Evolutionary conservation across 164 flowering plant genomes (phyloP).

Genomic region (Cinnamomum chago): DNA sequence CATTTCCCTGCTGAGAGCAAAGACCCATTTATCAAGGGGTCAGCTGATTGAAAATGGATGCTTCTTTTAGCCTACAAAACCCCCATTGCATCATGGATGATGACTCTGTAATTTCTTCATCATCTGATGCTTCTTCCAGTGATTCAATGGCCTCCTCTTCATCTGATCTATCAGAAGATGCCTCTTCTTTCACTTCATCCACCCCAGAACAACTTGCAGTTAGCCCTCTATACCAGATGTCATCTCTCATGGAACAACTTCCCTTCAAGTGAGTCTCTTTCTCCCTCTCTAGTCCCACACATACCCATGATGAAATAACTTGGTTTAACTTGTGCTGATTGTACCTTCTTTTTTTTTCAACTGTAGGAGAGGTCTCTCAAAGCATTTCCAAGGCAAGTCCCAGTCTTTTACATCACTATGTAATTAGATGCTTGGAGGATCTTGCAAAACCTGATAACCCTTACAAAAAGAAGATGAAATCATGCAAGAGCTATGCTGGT

Average conservation of each 20-base stretch:
- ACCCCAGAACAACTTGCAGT: slow-evolving; percentile 13
- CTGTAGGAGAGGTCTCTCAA: slow-evolving; percentile 82
- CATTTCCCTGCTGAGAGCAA: too few species aligned
- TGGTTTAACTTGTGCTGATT: too few species aligned
- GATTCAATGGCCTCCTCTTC: slow-evolving; percentile 30
- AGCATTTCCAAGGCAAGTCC: slow-evolving; percentile 66
- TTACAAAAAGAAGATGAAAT: slow-evolving; percentile 46
- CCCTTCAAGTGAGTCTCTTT: slow-evolving; percentile 65
- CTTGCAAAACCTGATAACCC: slow-evolving; percentile 58
- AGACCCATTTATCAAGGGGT: too few species aligned
- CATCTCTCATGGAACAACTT: slow-evolving; percentile 71
- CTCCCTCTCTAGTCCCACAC: background rate
- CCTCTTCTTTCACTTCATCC: slow-evolving; percentile 23
- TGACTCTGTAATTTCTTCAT: slow-evolving; percentile 16
- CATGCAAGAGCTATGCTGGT: slow-evolving; percentile 56
- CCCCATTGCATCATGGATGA: slow-evolving; percentile 17
- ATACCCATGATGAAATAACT: background rate
- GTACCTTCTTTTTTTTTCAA: background rate
- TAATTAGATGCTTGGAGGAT: slow-evolving; percentile 57
- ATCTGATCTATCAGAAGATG: slow-evolving; percentile 56
- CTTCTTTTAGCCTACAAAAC: slow-evolving; percentile 1
- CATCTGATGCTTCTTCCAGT: slow-evolving; percentile 23
- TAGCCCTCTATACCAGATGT: slow-evolving; percentile 68
- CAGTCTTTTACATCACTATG: slow-evolving; percentile 72
- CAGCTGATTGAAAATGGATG: too few species aligned